Percentiles rank a stretch among this genome's conserved stretches.
These are phyloP conservation scores for Sisymbrium altissimum DNA, from an alignment of 345 rosid species.

Conservation along the genomic window DNA sequence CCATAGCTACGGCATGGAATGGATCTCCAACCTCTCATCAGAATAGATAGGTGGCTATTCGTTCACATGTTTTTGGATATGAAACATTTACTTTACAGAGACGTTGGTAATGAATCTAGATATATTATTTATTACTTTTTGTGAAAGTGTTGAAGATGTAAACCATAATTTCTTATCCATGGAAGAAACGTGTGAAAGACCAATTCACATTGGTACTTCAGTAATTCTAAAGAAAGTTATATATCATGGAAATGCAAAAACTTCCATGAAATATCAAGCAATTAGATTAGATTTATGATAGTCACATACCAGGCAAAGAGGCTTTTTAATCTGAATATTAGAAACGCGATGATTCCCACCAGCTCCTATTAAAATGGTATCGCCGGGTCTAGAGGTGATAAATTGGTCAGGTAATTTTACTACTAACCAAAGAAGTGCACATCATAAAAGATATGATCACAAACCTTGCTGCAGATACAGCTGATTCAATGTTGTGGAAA, in stretches of 20 bases:
- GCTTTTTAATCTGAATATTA: constrained; percentile 80
- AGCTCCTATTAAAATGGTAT: constrained; percentile 83
- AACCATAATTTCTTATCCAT: background rate
- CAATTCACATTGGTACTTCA: background rate
- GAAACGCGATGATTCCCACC: constrained; percentile 78
- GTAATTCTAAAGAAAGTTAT: background rate
- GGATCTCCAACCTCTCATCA: constrained; percentile 14
- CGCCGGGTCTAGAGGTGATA: constrained; percentile 71
- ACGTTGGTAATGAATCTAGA: constrained; percentile 6
- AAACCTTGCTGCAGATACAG: constrained; percentile 93
- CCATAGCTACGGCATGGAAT: background rate
- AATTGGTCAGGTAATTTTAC: constrained; percentile 13
- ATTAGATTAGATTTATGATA: background rate
- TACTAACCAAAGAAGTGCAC: background rate
- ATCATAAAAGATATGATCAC: constrained; percentile 19
- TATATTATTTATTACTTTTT: background rate
- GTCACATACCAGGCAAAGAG: constrained; percentile 88
- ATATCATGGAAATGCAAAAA: constrained; percentile 3
- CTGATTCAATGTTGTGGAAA: constrained; percentile 67
- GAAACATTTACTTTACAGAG: background rate
- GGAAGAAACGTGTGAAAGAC: background rate
- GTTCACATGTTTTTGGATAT: background rate
- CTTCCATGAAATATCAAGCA: background rate
- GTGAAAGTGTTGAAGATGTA: background rate
- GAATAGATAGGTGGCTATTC: background rate